Evolutionary conservation across 116 monocot species (phyloP).

Genomic region (Iris pallida): DNA sequence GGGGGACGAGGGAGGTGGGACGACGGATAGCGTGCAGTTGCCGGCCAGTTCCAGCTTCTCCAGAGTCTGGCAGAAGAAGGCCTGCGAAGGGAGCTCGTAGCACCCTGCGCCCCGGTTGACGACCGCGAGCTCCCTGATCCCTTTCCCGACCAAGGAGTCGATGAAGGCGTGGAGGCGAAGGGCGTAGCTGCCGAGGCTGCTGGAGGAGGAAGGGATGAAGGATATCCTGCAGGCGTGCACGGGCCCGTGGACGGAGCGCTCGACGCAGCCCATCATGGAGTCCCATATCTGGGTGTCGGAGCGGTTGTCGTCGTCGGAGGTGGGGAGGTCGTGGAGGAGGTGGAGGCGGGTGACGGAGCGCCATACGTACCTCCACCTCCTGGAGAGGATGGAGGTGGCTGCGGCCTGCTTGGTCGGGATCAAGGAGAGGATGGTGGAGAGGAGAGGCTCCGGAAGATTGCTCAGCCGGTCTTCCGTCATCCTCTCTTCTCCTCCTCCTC

Average conservation of each 20-base stretch:
- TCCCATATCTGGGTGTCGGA: constrained; percentile 2
- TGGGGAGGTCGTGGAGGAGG: constrained; percentile 6
- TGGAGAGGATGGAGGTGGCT: constrained; percentile 3
- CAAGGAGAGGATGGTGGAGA: constrained; percentile 6
- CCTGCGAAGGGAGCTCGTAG: constrained; percentile 7
- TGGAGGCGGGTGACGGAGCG: constrained; percentile 10
- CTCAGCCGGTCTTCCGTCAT: constrained; percentile 1
- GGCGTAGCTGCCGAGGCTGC: neutral
- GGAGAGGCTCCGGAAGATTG: constrained; percentile 7
- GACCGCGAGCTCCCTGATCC: constrained; percentile 6
- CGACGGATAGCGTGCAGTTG: neutral
- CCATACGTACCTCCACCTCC: constrained; percentile 10
- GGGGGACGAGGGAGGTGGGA: neutral
- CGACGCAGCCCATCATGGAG: constrained; percentile 1
- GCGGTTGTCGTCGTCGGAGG: constrained; percentile 10
- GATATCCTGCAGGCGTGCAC: constrained; percentile 5
- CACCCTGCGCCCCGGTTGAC: constrained; percentile 4
- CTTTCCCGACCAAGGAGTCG: neutral
- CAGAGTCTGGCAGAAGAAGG: constrained; percentile 1
- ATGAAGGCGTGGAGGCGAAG: neutral
- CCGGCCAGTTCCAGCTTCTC: constrained; percentile 12
- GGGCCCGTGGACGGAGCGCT: neutral
- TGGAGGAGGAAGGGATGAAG: neutral
- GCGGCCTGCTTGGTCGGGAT: constrained; percentile 12
- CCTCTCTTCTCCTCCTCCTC: neutral